These are phyloP conservation scores for Hydnomerulius pinastri DNA, from an alignment of 768 basidiomycete species.

Conservation along the genomic window DNA sequence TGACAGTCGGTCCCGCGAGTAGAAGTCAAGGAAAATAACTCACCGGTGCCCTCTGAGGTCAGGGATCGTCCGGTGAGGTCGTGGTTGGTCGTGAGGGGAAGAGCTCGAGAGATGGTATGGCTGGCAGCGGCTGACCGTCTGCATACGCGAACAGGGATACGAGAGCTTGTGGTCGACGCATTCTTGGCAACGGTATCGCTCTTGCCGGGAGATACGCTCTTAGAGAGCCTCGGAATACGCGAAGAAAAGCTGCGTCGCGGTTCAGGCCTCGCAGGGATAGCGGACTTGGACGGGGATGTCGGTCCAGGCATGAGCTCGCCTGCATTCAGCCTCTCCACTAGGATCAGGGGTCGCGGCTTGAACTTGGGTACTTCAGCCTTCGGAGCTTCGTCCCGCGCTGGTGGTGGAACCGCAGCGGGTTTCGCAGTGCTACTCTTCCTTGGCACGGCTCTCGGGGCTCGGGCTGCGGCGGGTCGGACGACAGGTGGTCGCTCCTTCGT, in stretches of 20 bases:
- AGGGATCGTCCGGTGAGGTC: not conserved
- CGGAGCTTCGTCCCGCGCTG: not conserved
- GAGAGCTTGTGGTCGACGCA: not conserved
- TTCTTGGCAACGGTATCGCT: not conserved
- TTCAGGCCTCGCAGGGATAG: not conserved
- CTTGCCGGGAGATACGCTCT: not conserved
- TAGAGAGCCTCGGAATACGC: not conserved
- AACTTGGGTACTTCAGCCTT: not conserved
- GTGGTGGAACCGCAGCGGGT: too few relatives aligned
- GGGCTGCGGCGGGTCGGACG: not conserved
- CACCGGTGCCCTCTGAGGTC: too few relatives aligned
- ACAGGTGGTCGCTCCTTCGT: not conserved
- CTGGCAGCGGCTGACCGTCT: not conserved
- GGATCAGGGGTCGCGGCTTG: not conserved
- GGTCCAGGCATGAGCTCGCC: not conserved
- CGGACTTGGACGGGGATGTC: not conserved
- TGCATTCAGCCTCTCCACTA: not conserved
- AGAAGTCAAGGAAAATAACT: too few relatives aligned
- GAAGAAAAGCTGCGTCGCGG: not conserved
- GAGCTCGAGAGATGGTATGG: not conserved
- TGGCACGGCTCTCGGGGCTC: not conserved
- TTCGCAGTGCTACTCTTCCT: too few relatives aligned
- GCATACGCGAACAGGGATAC: not conserved
- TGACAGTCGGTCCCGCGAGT: too few relatives aligned
- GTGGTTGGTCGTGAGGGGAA: not conserved